Evolutionary conservation across 1,284 basidiomycete species (phyloP), one percentile per base, ranked within the genome.

Genomic region (Fistulina hepatica): DNA sequence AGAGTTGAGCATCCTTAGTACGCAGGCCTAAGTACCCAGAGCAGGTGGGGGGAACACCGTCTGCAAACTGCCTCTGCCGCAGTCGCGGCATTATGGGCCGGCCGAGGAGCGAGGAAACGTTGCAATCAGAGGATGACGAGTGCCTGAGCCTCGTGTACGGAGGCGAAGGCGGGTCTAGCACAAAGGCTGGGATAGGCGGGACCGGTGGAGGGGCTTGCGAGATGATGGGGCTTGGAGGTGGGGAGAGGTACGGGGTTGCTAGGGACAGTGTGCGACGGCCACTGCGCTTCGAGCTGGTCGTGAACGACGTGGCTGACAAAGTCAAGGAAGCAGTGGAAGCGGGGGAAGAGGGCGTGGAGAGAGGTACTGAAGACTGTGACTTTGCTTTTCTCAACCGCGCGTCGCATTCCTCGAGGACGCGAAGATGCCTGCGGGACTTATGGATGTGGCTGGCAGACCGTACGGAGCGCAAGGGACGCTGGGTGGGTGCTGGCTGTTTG

Each of bases 191-290:
- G 30, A 63, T 55, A 10, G 56, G 54, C 11, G 64, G 63, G 2
- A 65, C 62, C 2, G 60, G 61, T 8, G 61, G 59, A 2, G 60
- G 54, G 2, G 59, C 54, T 1, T 51, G 47, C 2, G 51, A 39
- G 30, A 56, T 28, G 3, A 48, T 51, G 10, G 60, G 54, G 41
- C 52, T 60, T 7, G 57, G 52, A 7, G 60, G 57, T 1, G 58
- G 58, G 0, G 61, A 58, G 20, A 52, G 53, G 34, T 53, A 57
- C 2, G 59, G 54, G 13, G 57, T 48, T 9, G 60, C 55, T 27
- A 55, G 47, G 4, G 59, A 59, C 10, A 56, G 51, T 1, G 52
- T 54, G 28, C 59, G 55, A 21, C 52, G 54, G 40, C 57, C 54
- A 11, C 37, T 36, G 36, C 49, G 34, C 37, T 40, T 24, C 41